Evolutionary conservation across 352 stramenopile genomes (phyloP).

Genomic region (Pythium insidiosum): DNA sequence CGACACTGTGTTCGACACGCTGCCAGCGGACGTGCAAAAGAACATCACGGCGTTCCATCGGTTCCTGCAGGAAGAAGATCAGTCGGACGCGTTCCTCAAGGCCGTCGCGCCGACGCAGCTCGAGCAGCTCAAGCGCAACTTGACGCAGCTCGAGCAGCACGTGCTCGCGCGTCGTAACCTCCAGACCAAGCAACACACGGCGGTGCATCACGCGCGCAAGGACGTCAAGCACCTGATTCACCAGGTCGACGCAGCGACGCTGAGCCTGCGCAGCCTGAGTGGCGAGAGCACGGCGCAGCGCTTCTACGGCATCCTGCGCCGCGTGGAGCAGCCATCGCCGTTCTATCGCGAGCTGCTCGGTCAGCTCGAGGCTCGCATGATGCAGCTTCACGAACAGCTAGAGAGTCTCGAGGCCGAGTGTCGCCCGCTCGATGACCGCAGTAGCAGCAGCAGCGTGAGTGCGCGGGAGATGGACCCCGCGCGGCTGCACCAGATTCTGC

Average conservation of each 20-base stretch:
- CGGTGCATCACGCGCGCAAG: slow-evolving; percentile 62
- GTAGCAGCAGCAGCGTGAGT: neutral
- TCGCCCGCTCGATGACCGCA: slow-evolving; percentile 36
- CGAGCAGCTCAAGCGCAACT: slow-evolving; percentile 43
- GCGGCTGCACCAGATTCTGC: slow-evolving; percentile 61
- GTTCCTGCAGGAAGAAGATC: slow-evolving; percentile 66
- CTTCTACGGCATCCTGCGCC: slow-evolving; percentile 59
- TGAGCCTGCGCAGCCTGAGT: slow-evolving; percentile 58
- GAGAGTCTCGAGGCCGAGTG: slow-evolving; percentile 61
- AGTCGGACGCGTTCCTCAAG: slow-evolving; percentile 66
- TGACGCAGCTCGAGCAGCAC: slow-evolving; percentile 50
- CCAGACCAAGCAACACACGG: slow-evolving; percentile 43
- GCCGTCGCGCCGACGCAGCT: slow-evolving; percentile 53
- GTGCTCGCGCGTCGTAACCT: slow-evolving; percentile 50
- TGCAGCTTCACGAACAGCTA: slow-evolving; percentile 64
- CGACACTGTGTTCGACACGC: slow-evolving; percentile 61
- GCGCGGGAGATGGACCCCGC: slow-evolving; percentile 21
- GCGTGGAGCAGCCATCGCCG: slow-evolving; percentile 67
- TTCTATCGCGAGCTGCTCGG: slow-evolving; percentile 78
- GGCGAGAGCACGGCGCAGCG: slow-evolving; percentile 29
- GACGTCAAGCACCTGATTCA: slow-evolving; percentile 68
- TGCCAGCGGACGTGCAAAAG: slow-evolving; percentile 65
- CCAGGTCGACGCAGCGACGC: slow-evolving; percentile 58
- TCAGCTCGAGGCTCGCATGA: slow-evolving; percentile 68
- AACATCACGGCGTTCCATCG: slow-evolving; percentile 72